Evolutionary conservation across 169 alveolate species (phyloP), one percentile per base, ranked within the genome.

Genomic region (Babesia ovis): DNA sequence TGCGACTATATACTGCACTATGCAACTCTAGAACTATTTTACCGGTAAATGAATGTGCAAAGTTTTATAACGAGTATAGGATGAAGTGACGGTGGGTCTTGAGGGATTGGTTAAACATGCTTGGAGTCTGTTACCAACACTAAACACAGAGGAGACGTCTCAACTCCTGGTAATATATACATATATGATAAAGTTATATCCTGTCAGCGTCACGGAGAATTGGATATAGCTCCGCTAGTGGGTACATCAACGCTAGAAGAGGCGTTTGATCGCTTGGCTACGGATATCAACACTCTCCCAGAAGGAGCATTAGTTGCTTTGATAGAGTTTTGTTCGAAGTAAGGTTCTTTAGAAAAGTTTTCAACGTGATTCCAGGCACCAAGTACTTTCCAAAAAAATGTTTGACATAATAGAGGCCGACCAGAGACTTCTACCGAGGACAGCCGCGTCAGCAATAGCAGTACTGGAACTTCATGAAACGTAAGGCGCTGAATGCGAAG

Each of bases 1-100:
- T 77, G 43, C 37, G 31, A 34, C 69, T 77, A 8, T 68, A 77
- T 43, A 48, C n/a, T 23, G 74, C 74, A 25, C 18, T 64, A 23
- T 25, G 41, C 5, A 20, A 45, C 45, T 27, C 59, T 0, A 8
- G 37, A 1, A 1, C 48, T 2, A 61, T 8, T 4, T 5, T 64
- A 1, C 37, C 22, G 4, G 74, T 64, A 16, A 18, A 56, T 61
- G 4, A 4, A 8, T 16, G 5, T 8, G 1, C 3, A 9, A 3
- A 22, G 29, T 1, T 4, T 9, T 8, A 39, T 18, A 29, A 25
- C 29, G 29, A 1, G 9, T 48, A 20, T 34, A 64, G 74, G 39
- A 20, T 6, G 74, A 46, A 4, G 31, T 50, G 50, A n/a, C 6
- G 59, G 54, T 2, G 51, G 16, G 25, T 23, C 2, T 50, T 1